Conservation (phyloP, 495 filamentous ascomycete genomes). For the Penicillium mononematosum region DNA sequence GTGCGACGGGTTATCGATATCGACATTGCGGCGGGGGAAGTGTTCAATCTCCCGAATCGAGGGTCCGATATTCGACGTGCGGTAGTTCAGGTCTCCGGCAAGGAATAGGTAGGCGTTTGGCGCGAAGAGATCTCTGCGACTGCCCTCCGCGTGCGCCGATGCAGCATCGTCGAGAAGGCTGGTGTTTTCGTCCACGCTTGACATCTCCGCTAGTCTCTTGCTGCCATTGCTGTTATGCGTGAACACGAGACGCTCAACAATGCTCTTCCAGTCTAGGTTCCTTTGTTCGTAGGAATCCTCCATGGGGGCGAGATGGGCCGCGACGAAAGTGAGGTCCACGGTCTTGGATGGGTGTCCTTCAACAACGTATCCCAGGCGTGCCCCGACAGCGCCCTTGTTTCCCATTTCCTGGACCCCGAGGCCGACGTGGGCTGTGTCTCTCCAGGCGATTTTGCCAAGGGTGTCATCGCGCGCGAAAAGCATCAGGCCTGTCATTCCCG, state of each 20-base stretch:
- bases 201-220: conserved; percentile 6
- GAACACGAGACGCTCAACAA: conserved; percentile 79
- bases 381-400: conserved; percentile 89
- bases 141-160: conserved; percentile 19
- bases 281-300: conserved; percentile 67
- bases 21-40: conserved; percentile 60
- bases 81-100: conserved; percentile 92
- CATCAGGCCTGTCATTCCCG: conserved; percentile 87
- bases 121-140: conserved; percentile 60
- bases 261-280: conserved; percentile 82
- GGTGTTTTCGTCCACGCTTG: conserved; percentile 39
- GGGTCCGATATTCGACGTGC: conserved; percentile 65
- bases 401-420: conserved; percentile 84
- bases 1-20: conserved; percentile 48
- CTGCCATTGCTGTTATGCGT: conserved; percentile 18
- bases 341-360: conserved; percentile 32
- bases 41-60: conserved; percentile 43
- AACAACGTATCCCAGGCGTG: conserved; percentile 60
- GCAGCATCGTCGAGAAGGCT: conserved; percentile 40
- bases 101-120: conserved; percentile 78
- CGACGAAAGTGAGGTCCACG: conserved; percentile 74
- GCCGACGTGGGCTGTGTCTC: conserved; percentile 73
- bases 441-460: conserved; percentile 50
- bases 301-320: conserved; percentile 86
- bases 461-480: conserved; percentile 66